phyloP scores from a whole-genome alignment of 352 stramenopile genomes.

The Phytopythium ostracodes region DNA sequence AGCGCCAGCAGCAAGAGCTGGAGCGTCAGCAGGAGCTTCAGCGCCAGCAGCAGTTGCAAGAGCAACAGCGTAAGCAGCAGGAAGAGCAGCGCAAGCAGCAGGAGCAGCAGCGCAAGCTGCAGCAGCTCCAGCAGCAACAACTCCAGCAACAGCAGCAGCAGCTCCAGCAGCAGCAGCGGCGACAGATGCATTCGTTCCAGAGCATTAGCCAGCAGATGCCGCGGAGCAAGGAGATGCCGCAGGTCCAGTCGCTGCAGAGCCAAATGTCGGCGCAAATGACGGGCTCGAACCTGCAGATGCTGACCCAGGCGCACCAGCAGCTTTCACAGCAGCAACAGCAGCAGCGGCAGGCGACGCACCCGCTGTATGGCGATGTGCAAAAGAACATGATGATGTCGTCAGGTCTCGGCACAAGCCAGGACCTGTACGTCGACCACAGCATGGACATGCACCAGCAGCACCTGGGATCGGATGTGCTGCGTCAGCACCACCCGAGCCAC shows the following conservation, averaged over 20 bases:
- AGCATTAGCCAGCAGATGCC: constrained; percentile 21
- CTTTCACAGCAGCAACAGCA: constrained; percentile 31
- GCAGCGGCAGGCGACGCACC: constrained; percentile 29
- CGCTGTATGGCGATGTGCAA: constrained; percentile 48
- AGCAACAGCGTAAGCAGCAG: constrained; percentile 20
- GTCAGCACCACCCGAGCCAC: constrained; percentile 36
- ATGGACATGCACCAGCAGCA: constrained; percentile 45
- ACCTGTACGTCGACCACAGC: constrained; percentile 38
- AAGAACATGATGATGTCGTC: constrained; percentile 48
- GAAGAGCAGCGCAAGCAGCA: constrained; percentile 21
- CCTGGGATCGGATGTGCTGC: constrained; percentile 28
- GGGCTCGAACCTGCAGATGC: constrained; percentile 34
- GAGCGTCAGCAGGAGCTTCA: constrained; percentile 18
- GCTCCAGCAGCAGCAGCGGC: constrained; percentile 26
- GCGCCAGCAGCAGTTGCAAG: constrained; percentile 15
- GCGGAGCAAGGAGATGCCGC: constrained; percentile 20
- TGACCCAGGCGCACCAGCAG: constrained; percentile 34
- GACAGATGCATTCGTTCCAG: constrained; percentile 25
- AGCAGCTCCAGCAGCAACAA: constrained; percentile 7
- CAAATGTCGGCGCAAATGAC: constrained; percentile 29
- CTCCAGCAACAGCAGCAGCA: constrained; percentile 9
- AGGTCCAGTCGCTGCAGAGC: neutral
- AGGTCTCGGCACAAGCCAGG: constrained; percentile 30
- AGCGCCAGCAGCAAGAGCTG: constrained; percentile 16
- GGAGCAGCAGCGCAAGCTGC: constrained; percentile 8